Evolutionary conservation across 2,329 filamentous ascomycete genomes (phyloP).

Genomic region (Raffaelea arxii): DNA sequence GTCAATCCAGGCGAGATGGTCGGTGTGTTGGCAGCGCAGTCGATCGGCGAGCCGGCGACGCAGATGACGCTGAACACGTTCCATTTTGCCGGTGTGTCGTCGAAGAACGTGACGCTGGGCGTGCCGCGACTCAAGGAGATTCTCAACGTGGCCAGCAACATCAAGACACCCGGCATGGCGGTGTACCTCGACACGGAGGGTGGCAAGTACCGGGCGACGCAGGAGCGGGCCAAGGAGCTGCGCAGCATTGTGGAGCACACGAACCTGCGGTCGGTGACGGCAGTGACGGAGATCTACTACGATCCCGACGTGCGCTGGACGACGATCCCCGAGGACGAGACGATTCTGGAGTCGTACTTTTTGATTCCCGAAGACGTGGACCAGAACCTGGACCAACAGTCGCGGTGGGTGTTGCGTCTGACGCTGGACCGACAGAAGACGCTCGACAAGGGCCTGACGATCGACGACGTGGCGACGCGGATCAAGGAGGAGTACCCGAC

Average conservation of each 20-base stretch:
- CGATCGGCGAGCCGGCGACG: constrained; percentile 95
- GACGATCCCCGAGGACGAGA: constrained; percentile 74
- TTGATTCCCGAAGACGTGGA: constrained; percentile 74
- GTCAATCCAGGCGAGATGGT: constrained; percentile 98
- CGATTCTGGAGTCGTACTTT: constrained; percentile 96
- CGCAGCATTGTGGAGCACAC: constrained; percentile 92
- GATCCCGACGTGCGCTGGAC: constrained; percentile 84
- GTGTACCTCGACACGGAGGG: constrained; percentile 65
- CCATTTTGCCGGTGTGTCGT: constrained; percentile 99
- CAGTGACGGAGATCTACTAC: constrained; percentile 93
- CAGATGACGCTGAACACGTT: constrained; percentile 99
- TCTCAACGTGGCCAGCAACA: constrained; percentile 93
- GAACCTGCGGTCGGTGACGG: constrained; percentile 81
- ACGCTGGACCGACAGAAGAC: constrained; percentile 88
- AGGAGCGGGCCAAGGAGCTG: constrained; percentile 74
- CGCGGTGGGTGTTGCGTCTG: constrained; percentile 90
- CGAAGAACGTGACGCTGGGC: constrained; percentile 98
- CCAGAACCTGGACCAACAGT: constrained; percentile 60
- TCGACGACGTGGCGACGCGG: constrained; percentile 79
- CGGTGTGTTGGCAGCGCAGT: constrained; percentile 92
- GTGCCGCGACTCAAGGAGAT: constrained; percentile 99
- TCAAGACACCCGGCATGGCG: constrained; percentile 97
- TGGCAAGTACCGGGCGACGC: constrained; percentile 39
- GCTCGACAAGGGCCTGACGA: constrained; percentile 84
- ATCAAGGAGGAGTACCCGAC: constrained; percentile 83